phyloP scores from a whole-genome alignment of 257 asterid species.

The Solanum paucissectum region DNA sequence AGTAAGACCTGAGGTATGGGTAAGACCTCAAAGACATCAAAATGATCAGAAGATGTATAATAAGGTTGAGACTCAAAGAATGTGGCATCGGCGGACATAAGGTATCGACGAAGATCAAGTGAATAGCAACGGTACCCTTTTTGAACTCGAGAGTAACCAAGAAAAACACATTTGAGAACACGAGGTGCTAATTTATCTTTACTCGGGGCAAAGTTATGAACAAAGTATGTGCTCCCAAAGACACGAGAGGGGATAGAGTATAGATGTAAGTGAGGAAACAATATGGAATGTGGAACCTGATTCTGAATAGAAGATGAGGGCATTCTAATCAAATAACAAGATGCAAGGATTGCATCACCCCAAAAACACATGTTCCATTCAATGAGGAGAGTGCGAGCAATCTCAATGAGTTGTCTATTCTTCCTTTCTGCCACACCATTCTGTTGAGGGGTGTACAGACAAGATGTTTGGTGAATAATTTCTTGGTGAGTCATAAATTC shows the following conservation, averaged over 20 bases:
- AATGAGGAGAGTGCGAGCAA: neutral
- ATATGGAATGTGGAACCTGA: too few relatives aligned
- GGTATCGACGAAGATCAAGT: neutral
- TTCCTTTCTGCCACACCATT: neutral
- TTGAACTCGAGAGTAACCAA: neutral
- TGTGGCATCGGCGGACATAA: neutral
- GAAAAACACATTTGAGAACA: neutral
- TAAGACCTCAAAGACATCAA: neutral
- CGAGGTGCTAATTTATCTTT: neutral
- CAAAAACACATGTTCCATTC: too few relatives aligned
- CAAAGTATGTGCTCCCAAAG: neutral
- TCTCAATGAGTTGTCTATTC: neutral
- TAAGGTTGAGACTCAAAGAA: neutral
- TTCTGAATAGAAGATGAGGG: neutral
- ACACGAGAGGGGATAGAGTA: neutral
- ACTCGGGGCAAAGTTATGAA: neutral
- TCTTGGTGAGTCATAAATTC: neutral
- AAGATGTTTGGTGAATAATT: neutral
- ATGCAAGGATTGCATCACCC: neutral
- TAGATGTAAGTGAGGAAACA: too few relatives aligned
- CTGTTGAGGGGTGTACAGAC: too few relatives aligned
- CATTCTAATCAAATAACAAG: too few relatives aligned
- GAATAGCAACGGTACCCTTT: neutral
- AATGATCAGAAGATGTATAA: neutral
- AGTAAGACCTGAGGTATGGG: neutral